phyloP scores from a whole-genome alignment of 768 basidiomycete genomes.

The Neoboletus magnificus region DNA sequence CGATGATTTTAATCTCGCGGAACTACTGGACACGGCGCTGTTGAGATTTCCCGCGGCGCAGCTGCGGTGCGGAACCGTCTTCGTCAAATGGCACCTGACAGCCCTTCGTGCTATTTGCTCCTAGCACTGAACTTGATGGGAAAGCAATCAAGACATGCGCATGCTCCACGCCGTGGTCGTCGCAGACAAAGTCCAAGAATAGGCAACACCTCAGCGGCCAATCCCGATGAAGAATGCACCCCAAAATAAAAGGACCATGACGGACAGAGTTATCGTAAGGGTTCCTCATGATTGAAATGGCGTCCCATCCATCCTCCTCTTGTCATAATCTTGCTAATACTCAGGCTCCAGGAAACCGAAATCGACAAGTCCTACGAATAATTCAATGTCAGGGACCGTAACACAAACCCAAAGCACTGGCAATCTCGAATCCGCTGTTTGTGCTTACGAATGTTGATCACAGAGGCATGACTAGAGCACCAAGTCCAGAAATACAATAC shows the following conservation, averaged over 20 bases:
- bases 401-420: not conserved
- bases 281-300: not conserved
- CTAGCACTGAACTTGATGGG: not conserved
- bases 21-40: not conserved
- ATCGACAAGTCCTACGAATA: not conserved
- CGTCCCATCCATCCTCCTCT: too few relatives aligned
- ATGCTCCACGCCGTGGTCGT: not conserved
- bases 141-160: not conserved
- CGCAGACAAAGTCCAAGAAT: not conserved
- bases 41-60: not conserved
- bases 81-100: not conserved
- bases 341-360: not conserved
- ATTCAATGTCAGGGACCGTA: not conserved
- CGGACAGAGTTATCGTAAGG: too few relatives aligned
- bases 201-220: not conserved
- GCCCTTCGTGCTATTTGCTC: not conserved
- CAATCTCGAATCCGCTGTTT: not conserved
- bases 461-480: too few relatives aligned
- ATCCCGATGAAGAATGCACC: not conserved
- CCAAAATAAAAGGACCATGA: not conserved
- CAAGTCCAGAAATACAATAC: too few relatives aligned
- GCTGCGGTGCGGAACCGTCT: not conserved
- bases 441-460: too few relatives aligned
- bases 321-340: not conserved
- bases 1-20: not conserved